Percentiles rank a stretch among this genome's conserved stretches.
These are phyloP conservation scores for Ogataea polymorpha DNA, from an alignment of 805 yeast genomes.

Conservation along the genomic window DNA sequence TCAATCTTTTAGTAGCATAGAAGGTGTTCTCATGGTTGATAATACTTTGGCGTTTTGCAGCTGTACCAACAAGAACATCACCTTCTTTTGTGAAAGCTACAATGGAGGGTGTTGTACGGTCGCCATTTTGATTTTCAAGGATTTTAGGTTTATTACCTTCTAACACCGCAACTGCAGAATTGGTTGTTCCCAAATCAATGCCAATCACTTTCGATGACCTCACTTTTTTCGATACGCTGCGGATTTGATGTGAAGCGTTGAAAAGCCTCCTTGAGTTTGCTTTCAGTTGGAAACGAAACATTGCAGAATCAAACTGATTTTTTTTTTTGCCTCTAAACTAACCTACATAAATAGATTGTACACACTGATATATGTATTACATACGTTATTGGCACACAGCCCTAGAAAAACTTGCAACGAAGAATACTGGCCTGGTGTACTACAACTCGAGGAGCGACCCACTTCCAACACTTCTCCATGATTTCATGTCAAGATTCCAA, in stretches of 20 bases:
- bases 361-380: no score
- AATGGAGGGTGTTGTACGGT: slow-evolving; percentile 86
- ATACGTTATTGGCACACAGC: neutral
- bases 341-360: no score
- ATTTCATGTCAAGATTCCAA: slow-evolving; percentile 84
- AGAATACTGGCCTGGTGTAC: slow-evolving; percentile 9
- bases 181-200: slow-evolving; percentile 85
- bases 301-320: neutral
- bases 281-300: neutral
- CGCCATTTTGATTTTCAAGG: slow-evolving; percentile 75
- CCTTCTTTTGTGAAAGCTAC: slow-evolving; percentile 89
- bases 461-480: slow-evolving; percentile 70
- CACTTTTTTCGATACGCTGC: neutral
- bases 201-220: slow-evolving; percentile 59
- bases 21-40: slow-evolving; percentile 92
- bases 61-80: slow-evolving; percentile 88
- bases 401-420: neutral
- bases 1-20: slow-evolving; percentile 91
- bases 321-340: no score
- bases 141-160: slow-evolving; percentile 76
- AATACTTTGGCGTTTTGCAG: slow-evolving; percentile 95
- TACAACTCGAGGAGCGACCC: slow-evolving; percentile 57
- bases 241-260: neutral
- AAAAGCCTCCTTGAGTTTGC: neutral
- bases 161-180: slow-evolving; percentile 85